Evolutionary conservation across 1,284 basidiomycete species (phyloP), one percentile per base, ranked within the genome.

Genomic region (Ceratobasidium sp.): DNA sequence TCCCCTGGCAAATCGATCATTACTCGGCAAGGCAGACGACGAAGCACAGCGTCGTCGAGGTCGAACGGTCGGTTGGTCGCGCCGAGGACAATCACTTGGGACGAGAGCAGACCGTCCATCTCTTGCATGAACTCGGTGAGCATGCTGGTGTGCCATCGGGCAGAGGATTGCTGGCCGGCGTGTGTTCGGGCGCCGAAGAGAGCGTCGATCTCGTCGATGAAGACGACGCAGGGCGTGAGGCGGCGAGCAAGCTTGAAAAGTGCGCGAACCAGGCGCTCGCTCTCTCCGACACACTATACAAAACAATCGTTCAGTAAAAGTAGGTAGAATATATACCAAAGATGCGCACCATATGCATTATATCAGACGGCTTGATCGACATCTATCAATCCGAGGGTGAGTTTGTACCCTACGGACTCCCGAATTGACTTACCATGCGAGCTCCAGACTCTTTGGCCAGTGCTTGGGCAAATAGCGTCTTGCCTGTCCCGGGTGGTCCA

Each of bases 121-220:
- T 98, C 96, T 81, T 98, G 96, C 96, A 98, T 98, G 81, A 98
- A 96, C 81, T 98, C 95, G n/a, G 94, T 93, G 79, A 95, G 90
- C 72, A 94, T 88, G 39, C 91, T 90, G 76, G 82, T 94, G 95
- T 43, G 92, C 95, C 81, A 92, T 89, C 48, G 72, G 91, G 77
- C 93, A 90, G 9, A 63, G 5, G 61, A 29, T 93, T 94, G 74
- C 90, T 90, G 76, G 94, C 93, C 31, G 92, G 88, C 22, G 89
- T 87, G 61, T 91, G 92, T 63, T 2, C 96, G 90, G 39, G 96
- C 94, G 37, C 94, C 94, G 78, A 98, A 96, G 0, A 98, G 86
- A 0, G 94, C 94, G 80, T 98, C 96, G 72, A 98, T 93, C 82
- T 98, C 96, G 81, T 98, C 96, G 76, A 98, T 86, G 84, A 98